Evolutionary conservation across 257 asterid genomes (phyloP).

Genomic region (Solanum paucissectum): DNA sequence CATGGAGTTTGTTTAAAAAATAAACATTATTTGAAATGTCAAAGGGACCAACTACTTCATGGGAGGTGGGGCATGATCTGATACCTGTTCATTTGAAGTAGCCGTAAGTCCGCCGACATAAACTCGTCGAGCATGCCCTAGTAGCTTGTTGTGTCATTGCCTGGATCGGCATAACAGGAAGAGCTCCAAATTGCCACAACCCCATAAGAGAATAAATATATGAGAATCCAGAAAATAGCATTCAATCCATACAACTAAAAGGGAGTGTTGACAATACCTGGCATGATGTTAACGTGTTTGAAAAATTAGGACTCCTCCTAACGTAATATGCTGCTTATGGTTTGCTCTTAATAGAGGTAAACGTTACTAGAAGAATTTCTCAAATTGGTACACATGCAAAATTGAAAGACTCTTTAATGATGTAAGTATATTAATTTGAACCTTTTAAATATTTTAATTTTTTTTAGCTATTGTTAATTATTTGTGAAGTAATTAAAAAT

Average conservation of each 20-base stretch:
- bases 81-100: constrained; percentile 86
- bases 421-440: no score
- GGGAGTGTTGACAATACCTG: constrained; percentile 35
- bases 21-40: not conserved
- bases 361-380: no score
- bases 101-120: constrained; percentile 97
- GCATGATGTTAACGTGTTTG: constrained; percentile 29
- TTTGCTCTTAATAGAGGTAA: no score
- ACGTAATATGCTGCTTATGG: no score
- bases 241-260: not conserved
- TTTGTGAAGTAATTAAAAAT: no score
- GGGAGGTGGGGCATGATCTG: not conserved
- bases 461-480: no score
- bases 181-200: constrained; percentile 42
- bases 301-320: no score
- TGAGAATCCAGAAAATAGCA: not conserved
- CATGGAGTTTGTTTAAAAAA: not conserved
- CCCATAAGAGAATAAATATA: not conserved
- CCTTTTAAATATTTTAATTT: no score
- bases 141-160: constrained; percentile 99
- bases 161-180: constrained; percentile 70
- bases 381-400: no score
- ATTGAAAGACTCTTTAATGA: no score
- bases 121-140: constrained; percentile 81
- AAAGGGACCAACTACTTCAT: not conserved